Evolutionary conservation across 2,329 filamentous ascomycete genomes (phyloP).

Genomic region (Knoxdaviesia proteae): DNA sequence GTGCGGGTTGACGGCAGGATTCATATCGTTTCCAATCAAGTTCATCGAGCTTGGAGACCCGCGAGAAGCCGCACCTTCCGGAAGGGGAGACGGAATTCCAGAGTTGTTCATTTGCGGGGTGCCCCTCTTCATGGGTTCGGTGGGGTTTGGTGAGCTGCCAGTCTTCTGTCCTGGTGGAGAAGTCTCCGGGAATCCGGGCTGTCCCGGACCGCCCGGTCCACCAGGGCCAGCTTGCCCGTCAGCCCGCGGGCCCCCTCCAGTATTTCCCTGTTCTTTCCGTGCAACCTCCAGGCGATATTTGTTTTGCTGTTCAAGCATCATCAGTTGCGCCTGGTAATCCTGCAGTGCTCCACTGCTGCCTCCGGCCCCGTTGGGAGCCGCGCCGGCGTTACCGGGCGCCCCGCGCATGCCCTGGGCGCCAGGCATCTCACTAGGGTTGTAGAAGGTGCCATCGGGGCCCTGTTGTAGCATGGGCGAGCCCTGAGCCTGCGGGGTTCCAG

Average conservation of each 20-base stretch:
- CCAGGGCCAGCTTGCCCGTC: conserved; percentile 30
- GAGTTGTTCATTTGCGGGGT: conserved; percentile 53
- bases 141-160: conserved; percentile 56
- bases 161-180: conserved; percentile 48
- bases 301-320: conserved; percentile 72
- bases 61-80: conserved; percentile 45
- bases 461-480: conserved; percentile 66
- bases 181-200: conserved; percentile 44
- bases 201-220: conserved; percentile 35
- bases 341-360: conserved; percentile 37
- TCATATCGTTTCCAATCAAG: conserved; percentile 43
- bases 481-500: conserved; percentile 49
- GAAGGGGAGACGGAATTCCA: conserved; percentile 49
- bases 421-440: conserved; percentile 24
- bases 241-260: conserved; percentile 25
- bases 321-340: conserved; percentile 78
- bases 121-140: conserved; percentile 60
- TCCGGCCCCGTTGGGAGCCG: conserved; percentile 22
- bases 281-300: conserved; percentile 75
- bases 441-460: conserved; percentile 46
- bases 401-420: conserved; percentile 27
- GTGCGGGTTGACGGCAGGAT: conserved; percentile 36
- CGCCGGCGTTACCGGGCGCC: conserved; percentile 24
- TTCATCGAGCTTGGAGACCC: conserved; percentile 44
- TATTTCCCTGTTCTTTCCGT: conserved; percentile 52